phyloP scores from a whole-genome alignment of 164 flowering plant genomes.

The Kingdonia uniflora region DNA sequence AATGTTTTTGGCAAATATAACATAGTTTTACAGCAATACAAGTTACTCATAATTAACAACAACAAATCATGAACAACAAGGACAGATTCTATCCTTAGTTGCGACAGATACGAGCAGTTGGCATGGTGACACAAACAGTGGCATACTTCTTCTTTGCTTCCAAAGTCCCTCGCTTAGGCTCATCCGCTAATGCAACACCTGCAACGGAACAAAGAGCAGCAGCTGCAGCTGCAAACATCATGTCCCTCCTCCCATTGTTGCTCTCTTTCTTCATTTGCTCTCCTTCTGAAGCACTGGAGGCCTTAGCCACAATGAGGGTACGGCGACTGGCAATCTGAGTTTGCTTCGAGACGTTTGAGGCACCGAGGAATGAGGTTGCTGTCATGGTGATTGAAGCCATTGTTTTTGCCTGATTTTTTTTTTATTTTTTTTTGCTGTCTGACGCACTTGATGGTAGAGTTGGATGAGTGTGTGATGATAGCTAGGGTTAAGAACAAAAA shows the following conservation, averaged over 20 bases:
- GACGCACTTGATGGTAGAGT: no score
- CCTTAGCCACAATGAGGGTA: constrained; percentile 31
- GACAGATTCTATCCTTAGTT: background rate
- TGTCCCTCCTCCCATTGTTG: constrained; percentile 43
- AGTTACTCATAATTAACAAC: no score
- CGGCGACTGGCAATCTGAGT: constrained; percentile 18
- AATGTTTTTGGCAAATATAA: no score
- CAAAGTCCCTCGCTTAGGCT: constrained; percentile 46
- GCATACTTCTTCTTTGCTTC: constrained; percentile 74
- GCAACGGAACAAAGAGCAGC: constrained; percentile 44
- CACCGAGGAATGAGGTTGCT: constrained; percentile 39
- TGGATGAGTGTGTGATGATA: background rate
- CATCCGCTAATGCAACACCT: constrained; percentile 35
- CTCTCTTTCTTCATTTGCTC: constrained; percentile 4
- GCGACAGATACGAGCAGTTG: constrained; percentile 75
- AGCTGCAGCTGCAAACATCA: constrained; percentile 65
- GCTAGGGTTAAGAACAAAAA: background rate
- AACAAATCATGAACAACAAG: no score
- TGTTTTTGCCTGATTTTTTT: background rate
- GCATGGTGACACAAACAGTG: constrained; percentile 78
- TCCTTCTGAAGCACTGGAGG: constrained; percentile 19
- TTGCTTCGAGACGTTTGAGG: constrained; percentile 14
- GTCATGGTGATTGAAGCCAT: constrained; percentile 71
- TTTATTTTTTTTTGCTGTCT: background rate
- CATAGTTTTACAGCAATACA: no score